These are phyloP conservation scores for Nemania sp. DNA, from an alignment of 2,329 filamentous ascomycete genomes.

Conservation along the genomic window DNA sequence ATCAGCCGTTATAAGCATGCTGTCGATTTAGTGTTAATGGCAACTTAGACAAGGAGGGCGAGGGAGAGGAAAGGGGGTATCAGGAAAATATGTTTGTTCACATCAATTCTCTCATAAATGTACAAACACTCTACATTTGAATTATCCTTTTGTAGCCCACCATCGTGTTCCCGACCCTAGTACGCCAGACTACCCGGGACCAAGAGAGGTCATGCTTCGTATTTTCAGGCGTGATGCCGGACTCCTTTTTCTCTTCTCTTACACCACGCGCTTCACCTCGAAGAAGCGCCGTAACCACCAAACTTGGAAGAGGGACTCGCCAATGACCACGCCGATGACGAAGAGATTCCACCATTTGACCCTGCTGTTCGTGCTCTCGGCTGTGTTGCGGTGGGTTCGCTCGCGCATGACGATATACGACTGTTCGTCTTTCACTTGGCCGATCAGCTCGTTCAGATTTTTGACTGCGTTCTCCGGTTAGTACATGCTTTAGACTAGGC, in stretches of 20 bases:
- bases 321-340: constrained; percentile 84
- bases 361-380: constrained; percentile 94
- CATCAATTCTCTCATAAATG: constrained; percentile 27
- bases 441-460: constrained; percentile 79
- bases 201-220: constrained; percentile 14
- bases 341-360: constrained; percentile 99
- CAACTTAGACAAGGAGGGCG: not conserved
- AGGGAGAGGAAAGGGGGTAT: not conserved
- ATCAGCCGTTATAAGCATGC: too few species aligned
- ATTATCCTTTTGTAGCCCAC: constrained; percentile 24
- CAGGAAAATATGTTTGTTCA: constrained; percentile 23
- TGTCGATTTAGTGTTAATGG: not conserved
- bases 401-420: constrained; percentile 94
- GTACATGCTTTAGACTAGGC: not conserved
- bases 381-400: constrained; percentile 95
- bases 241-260: constrained; percentile 34
- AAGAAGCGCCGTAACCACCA: constrained; percentile 99
- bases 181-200: constrained; percentile 34
- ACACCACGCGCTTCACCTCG: constrained; percentile 75
- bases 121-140: constrained; percentile 25
- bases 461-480: constrained; percentile 62
- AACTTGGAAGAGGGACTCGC: constrained; percentile 95
- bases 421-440: constrained; percentile 97
- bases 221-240: not conserved
- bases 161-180: constrained; percentile 27